Evolutionary conservation across 768 basidiomycete species (phyloP).

Genomic region (Tephrocybe sp.): DNA sequence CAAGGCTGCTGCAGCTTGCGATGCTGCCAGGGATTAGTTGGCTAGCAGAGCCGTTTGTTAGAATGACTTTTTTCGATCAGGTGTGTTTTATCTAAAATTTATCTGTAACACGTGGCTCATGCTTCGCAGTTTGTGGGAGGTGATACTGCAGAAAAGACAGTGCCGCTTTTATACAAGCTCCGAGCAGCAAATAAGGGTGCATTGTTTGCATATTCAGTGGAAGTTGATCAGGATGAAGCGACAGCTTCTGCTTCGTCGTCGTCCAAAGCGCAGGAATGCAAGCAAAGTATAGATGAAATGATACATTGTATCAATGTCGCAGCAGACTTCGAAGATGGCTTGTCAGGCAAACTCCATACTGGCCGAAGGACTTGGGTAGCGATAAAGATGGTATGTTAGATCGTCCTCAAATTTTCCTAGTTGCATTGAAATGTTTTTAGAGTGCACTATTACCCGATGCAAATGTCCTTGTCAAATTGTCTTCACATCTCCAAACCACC

Average conservation of each 20-base stretch:
- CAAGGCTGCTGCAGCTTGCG: constrained; percentile 55
- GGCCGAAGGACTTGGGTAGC: constrained; percentile 79
- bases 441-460: constrained; percentile 69
- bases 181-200: constrained; percentile 69
- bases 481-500: constrained; percentile 49
- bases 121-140: constrained; percentile 78
- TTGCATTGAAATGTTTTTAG: constrained; percentile 27
- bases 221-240: constrained; percentile 66
- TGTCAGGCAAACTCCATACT: constrained; percentile 17
- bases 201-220: constrained; percentile 82
- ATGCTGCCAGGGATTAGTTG: constrained; percentile 58
- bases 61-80: constrained; percentile 84
- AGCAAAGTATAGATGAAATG: constrained; percentile 72
- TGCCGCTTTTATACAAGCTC: constrained; percentile 62
- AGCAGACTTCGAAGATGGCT: constrained; percentile 72
- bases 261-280: constrained; percentile 37
- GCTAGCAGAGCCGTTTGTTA: constrained; percentile 66
- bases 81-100: constrained; percentile 31
- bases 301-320: constrained; percentile 73
- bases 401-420: neutral
- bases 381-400: constrained; percentile 65
- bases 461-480: constrained; percentile 57
- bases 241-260: constrained; percentile 22
- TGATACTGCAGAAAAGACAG: constrained; percentile 67
- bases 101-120: neutral